These are phyloP conservation scores for Nitzschia sp. DNA, from an alignment of 108 stramenopile genomes.

Conservation along the genomic window DNA sequence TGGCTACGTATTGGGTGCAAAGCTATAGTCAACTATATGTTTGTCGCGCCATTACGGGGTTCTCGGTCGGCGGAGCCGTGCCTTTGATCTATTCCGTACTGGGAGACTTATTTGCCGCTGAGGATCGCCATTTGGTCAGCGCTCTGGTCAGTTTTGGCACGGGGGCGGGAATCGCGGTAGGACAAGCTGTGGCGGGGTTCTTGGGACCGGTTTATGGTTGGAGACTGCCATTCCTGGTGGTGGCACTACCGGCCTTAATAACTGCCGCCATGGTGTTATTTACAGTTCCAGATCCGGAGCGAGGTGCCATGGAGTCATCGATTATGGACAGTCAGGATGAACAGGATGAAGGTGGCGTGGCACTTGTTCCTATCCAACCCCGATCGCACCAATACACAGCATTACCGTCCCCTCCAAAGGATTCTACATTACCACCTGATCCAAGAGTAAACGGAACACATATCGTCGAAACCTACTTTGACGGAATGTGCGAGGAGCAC, in stretches of 20 bases:
- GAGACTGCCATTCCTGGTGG: conserved; percentile 82
- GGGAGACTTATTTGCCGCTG: conserved; percentile 73
- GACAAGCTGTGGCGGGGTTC: conserved; percentile 78
- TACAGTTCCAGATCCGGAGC: conserved; percentile 65
- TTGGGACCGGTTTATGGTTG: conserved; percentile 81
- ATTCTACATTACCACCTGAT: background rate
- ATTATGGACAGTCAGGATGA: conserved; percentile 9
- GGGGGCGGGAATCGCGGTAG: conserved; percentile 69
- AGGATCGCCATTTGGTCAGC: conserved; percentile 65
- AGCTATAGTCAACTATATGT: conserved; percentile 76
- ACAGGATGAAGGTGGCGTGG: conserved; percentile 12
- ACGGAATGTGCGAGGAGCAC: background rate
- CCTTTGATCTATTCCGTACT: conserved; percentile 85
- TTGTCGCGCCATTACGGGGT: conserved; percentile 81
- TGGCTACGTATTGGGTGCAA: conserved; percentile 62
- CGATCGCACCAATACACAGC: background rate
- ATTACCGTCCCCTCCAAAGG: background rate
- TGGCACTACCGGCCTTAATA: conserved; percentile 65
- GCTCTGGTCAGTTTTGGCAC: conserved; percentile 73
- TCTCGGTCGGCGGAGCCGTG: conserved; percentile 78
- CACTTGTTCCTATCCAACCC: conserved; percentile 13
- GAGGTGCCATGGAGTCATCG: conserved; percentile 68
- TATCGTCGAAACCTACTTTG: conserved; percentile 9
- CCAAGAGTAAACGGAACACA: no score
- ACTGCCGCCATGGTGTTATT: conserved; percentile 64